Conservation (phyloP, 106 monocot genomes). For the Dactylorhiza incarnata region DNA sequence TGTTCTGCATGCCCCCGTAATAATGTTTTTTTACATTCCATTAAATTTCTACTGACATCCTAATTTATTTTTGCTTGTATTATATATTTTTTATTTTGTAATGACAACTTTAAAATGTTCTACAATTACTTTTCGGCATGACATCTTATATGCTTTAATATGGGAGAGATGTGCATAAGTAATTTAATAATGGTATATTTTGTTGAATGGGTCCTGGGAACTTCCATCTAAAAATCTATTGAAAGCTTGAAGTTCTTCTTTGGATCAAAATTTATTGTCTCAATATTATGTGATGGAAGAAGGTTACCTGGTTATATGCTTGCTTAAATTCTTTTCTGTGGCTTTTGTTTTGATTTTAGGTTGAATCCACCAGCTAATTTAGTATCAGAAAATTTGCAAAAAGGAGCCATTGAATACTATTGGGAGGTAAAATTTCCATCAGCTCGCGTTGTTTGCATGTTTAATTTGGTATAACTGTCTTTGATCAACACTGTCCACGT, state of each 20-base stretch:
- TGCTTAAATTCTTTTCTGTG: neutral
- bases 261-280: neutral
- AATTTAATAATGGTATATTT: neutral
- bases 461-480: neutral
- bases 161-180: neutral
- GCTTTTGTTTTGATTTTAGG: constrained; percentile 26
- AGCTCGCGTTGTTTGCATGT: neutral
- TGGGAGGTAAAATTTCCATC: constrained; percentile 66
- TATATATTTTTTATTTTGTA: neutral
- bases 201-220: neutral
- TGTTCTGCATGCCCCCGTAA: neutral
- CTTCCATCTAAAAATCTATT: neutral
- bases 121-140: neutral
- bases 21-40: too few species aligned
- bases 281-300: neutral
- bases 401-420: constrained; percentile 40
- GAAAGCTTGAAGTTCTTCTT: neutral
- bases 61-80: neutral
- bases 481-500: neutral
- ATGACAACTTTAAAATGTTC: neutral
- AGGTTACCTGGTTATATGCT: neutral
- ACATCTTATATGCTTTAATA: neutral
- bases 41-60: too few species aligned
- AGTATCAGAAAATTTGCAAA: constrained; percentile 53
- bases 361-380: constrained; percentile 52